phyloP scores from a whole-genome alignment of 129 eudicot genomes.

The Saussurea involucrata region DNA sequence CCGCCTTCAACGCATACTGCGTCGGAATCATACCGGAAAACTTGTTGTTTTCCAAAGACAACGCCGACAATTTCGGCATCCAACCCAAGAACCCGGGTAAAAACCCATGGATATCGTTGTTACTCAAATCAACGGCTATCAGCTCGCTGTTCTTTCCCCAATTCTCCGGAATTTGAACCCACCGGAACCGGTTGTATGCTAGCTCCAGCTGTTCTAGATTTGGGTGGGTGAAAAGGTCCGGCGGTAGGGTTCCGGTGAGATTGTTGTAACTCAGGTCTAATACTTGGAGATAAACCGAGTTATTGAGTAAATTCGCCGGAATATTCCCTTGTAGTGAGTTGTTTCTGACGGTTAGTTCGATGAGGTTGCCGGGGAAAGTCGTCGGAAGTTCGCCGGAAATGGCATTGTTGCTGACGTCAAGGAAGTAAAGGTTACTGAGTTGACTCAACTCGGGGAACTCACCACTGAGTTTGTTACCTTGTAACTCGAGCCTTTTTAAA shows the following conservation, averaged over 20 bases:
- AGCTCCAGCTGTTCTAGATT: slow-evolving; percentile 59
- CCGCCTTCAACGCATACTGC: slow-evolving; percentile 56
- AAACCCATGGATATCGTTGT: slow-evolving; percentile 61
- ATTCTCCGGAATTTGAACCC: slow-evolving; percentile 37
- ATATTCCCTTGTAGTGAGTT: slow-evolving; percentile 57
- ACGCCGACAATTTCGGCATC: slow-evolving; percentile 69
- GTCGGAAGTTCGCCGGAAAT: slow-evolving; percentile 58
- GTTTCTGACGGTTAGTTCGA: slow-evolving; percentile 54
- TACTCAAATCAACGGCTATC: slow-evolving; percentile 69
- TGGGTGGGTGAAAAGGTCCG: slow-evolving; percentile 72
- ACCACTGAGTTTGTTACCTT: slow-evolving; percentile 58
- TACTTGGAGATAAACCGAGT: slow-evolving; percentile 50
- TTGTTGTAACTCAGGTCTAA: slow-evolving; percentile 79
- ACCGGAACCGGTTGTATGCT: slow-evolving; percentile 48
- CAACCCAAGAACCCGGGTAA: slow-evolving; percentile 79
- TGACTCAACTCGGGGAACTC: slow-evolving; percentile 69
- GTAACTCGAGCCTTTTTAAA: slow-evolving; percentile 66
- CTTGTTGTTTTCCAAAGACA: slow-evolving; percentile 68
- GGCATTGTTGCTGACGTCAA: slow-evolving; percentile 64
- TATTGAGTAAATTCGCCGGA: slow-evolving; percentile 20
- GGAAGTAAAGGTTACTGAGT: slow-evolving; percentile 40
- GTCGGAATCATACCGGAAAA: slow-evolving; percentile 78
- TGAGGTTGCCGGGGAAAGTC: slow-evolving; percentile 32
- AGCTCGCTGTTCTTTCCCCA: slow-evolving; percentile 44
- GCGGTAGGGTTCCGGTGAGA: slow-evolving; percentile 61